A percentile compares a stretch with the other conserved stretches of the same genome.
Evolutionary conservation across 345 rosid species (phyloP).

Genomic region (Bruguiera parviflora): DNA sequence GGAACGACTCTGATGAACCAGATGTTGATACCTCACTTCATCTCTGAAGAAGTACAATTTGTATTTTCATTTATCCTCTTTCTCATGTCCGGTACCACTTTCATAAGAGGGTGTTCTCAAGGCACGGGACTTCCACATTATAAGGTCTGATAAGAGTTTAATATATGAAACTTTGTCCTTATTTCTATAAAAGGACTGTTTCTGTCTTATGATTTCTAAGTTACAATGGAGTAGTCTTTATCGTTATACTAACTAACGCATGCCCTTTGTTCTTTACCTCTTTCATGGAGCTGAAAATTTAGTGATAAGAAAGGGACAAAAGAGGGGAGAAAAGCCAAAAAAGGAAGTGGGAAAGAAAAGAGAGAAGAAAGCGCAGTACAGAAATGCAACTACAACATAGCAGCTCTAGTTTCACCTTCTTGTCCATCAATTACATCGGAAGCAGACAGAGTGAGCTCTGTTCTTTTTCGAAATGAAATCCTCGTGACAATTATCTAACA

Average conservation of each 20-base stretch:
- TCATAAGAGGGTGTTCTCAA: no score
- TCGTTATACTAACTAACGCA: no score
- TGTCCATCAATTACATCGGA: constrained; percentile 46
- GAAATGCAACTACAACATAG: constrained; percentile 25
- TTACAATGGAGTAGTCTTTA: no score
- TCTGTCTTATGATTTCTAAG: no score
- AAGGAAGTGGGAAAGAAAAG: no score
- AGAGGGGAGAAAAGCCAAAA: background rate
- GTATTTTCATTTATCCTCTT: constrained; percentile 18
- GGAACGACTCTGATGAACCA: constrained; percentile 27
- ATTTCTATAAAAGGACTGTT: no score
- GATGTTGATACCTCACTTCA: constrained; percentile 49
- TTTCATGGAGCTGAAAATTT: constrained; percentile 27
- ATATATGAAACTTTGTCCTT: no score
- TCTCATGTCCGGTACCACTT: constrained; percentile 13
- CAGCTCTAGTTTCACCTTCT: constrained; percentile 32
- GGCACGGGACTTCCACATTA: no score
- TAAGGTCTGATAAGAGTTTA: no score
- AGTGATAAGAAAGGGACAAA: background rate
- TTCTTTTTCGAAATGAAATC: constrained; percentile 31
- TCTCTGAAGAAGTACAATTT: constrained; percentile 29
- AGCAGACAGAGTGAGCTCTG: constrained; percentile 40
- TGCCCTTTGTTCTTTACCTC: background rate
- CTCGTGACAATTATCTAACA: constrained; percentile 26
- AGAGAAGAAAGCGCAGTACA: background rate